Evolutionary conservation across 257 asterid genomes (phyloP).

Genomic region (Fraxinus pennsylvanica): DNA sequence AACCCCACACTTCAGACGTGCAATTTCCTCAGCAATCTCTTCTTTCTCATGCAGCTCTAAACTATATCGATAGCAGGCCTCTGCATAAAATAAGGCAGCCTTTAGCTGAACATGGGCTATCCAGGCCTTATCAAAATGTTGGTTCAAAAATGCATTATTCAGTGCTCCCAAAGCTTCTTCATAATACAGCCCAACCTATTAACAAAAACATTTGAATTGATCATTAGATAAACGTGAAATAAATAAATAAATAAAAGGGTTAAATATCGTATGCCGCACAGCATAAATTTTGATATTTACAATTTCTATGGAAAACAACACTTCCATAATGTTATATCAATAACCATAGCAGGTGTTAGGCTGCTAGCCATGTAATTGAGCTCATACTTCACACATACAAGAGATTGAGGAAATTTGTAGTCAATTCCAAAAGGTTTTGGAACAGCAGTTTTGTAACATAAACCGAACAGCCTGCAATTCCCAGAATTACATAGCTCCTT

Average conservation of each 20-base stretch:
- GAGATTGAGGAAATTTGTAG: slow-evolving; percentile 1
- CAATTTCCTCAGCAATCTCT: slow-evolving; percentile 97
- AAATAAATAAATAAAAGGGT: background rate
- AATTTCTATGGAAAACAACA: slow-evolving; percentile 19
- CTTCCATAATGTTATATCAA: slow-evolving; percentile 9
- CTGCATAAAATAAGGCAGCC: slow-evolving; percentile 92
- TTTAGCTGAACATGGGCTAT: slow-evolving; percentile 86
- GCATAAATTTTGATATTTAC: slow-evolving; percentile 4
- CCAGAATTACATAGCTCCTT: background rate
- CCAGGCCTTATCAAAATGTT: slow-evolving; percentile 94
- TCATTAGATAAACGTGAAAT: slow-evolving; percentile 1
- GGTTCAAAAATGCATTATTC: slow-evolving; percentile 70
- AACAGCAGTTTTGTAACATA: background rate
- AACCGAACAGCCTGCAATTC: slow-evolving; percentile 1
- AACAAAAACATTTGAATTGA: slow-evolving; percentile 26
- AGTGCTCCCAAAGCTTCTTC: slow-evolving; percentile 90
- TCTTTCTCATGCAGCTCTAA: slow-evolving; percentile 93
- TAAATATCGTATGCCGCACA: background rate
- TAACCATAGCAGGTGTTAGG: background rate
- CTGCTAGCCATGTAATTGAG: slow-evolving; percentile 5
- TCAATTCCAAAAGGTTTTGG: too few species aligned
- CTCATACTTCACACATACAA: slow-evolving; percentile 15
- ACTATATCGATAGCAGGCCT: slow-evolving; percentile 88
- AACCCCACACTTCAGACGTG: slow-evolving; percentile 85
- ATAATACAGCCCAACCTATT: slow-evolving; percentile 82